These are phyloP conservation scores for Moricandia arvensis DNA, from an alignment of 345 rosid species.

Conservation along the genomic window DNA sequence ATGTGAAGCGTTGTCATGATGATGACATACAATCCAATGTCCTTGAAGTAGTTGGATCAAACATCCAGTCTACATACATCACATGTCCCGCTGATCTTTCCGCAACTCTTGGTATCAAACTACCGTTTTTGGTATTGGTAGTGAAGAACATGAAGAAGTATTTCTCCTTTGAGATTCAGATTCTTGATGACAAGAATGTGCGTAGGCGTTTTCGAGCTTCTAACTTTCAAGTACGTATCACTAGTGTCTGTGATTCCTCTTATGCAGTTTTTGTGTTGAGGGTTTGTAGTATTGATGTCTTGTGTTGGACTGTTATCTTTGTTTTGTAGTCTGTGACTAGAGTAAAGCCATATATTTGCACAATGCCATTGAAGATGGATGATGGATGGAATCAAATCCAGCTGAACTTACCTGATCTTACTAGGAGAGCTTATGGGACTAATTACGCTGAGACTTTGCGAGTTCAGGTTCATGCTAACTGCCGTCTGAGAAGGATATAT, in stretches of 20 bases:
- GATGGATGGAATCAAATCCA: constrained; percentile 99
- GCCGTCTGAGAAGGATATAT: constrained; percentile 88
- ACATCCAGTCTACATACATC: constrained; percentile 83
- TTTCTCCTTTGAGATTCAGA: constrained; percentile 94
- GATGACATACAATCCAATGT: constrained; percentile 90
- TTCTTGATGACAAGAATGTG: constrained; percentile 95
- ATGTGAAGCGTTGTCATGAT: constrained; percentile 80
- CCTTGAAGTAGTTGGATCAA: constrained; percentile 83
- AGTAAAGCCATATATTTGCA: constrained; percentile 95
- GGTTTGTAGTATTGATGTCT: constrained; percentile 18
- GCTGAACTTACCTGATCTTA: constrained; percentile 85
- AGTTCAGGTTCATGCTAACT: constrained; percentile 96
- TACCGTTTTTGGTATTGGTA: constrained; percentile 87
- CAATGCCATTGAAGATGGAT: constrained; percentile 95
- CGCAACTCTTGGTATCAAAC: constrained; percentile 94
- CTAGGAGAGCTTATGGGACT: constrained; percentile 94
- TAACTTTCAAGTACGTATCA: constrained; percentile 84
- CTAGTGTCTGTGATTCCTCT: not conserved
- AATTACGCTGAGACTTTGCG: constrained; percentile 93
- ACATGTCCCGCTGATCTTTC: constrained; percentile 91
- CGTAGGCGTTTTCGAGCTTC: constrained; percentile 97
- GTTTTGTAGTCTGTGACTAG: constrained; percentile 73
- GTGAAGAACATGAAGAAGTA: constrained; percentile 90
- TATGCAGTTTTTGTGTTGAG: not conserved
- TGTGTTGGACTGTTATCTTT: not conserved